Base-by-base conservation (phyloP, 1,284 basidiomycete genomes). In the Xanthoconium separans region DNA sequence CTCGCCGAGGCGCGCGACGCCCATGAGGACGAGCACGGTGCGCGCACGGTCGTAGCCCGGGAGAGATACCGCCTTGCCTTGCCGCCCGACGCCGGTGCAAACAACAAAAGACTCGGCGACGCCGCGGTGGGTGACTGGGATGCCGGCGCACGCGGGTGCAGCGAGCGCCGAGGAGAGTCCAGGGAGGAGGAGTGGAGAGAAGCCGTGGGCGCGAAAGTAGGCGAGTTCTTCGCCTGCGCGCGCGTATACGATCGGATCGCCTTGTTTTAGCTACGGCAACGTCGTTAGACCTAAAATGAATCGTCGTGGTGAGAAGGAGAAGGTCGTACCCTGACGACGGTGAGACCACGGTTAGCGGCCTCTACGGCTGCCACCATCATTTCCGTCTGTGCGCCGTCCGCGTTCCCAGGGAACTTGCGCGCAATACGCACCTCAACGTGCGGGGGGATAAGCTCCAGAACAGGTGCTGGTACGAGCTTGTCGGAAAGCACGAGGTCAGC, bases 351-450 rank as follows among this genome's bases (percentile, higher is more conserved):
- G 31, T 73, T 76, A 0, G 92, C 93, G 11, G 87, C 94, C 48
- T 89, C 87, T 3, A 97, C 75, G 0, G 94, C 96, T 10, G 89
- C 84, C 58, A 90, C 83, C 90, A 98, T 96, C 76, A 98, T 84
- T 73, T 98, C 96, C 45, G 81, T 83, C 70, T 98, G 96, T 1
- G 95, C 94, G 20, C 90, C 88, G 51, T 98, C 96, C 2, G 95
- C 93, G 66, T 98, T 98, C 0, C 96, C 96, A 0, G 96, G 96
- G 75, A 97, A 98, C 70, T 99, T 99, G 61, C 89, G 89, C 15
- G 96, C 96, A 58, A 98, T 97, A 9, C 88, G 82, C 20, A 91
- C 77, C 56, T 85, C 77, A 3, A 87, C 81, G 31, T 73, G 80
- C 6, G 79, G 73, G 0, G 95, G 95, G 48, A 98, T 92, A n/a